Evolutionary conservation across 805 yeast genomes (phyloP).

Genomic region (Yamadazyma philogaea): DNA sequence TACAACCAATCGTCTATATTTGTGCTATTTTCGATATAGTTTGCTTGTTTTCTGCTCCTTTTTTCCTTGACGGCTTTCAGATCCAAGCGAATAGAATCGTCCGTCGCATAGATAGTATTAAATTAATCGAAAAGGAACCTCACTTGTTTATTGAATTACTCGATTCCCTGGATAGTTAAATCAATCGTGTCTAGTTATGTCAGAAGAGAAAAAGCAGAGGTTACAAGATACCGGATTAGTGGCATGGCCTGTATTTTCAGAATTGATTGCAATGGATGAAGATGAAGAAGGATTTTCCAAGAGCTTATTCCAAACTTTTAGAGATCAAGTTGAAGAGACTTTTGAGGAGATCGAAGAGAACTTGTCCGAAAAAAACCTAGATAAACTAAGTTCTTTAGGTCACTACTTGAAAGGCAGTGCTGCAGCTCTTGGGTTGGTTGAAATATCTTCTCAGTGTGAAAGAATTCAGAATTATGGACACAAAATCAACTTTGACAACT

Average conservation of each 20-base stretch:
- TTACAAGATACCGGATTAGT: conserved; percentile 61
- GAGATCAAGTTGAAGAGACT: conserved; percentile 84
- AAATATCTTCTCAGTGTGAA: conserved; percentile 85
- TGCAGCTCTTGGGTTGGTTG: conserved; percentile 83
- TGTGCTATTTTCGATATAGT: background rate
- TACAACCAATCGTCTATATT: background rate
- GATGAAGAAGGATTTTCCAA: conserved; percentile 90
- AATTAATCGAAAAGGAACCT: background rate
- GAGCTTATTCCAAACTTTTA: conserved; percentile 75
- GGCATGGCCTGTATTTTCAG: conserved; percentile 86
- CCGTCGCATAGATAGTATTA: background rate
- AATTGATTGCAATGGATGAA: conserved; percentile 91
- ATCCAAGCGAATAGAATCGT: no score
- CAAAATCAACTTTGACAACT: conserved; percentile 39
- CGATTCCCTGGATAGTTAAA: no score
- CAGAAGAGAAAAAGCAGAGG: conserved; percentile 19
- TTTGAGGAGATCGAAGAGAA: conserved; percentile 65
- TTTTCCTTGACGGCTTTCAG: background rate
- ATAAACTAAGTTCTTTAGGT: conserved; percentile 69
- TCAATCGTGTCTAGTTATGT: conserved; percentile 11
- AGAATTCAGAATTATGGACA: conserved; percentile 88
- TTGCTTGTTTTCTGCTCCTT: background rate
- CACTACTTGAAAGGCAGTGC: conserved; percentile 95
- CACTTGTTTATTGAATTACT: no score
- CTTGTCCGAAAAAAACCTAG: conserved; percentile 47